These are phyloP conservation scores for Crithidia acanthocephali DNA, from an alignment of 208 protist species.

Conservation along the genomic window DNA sequence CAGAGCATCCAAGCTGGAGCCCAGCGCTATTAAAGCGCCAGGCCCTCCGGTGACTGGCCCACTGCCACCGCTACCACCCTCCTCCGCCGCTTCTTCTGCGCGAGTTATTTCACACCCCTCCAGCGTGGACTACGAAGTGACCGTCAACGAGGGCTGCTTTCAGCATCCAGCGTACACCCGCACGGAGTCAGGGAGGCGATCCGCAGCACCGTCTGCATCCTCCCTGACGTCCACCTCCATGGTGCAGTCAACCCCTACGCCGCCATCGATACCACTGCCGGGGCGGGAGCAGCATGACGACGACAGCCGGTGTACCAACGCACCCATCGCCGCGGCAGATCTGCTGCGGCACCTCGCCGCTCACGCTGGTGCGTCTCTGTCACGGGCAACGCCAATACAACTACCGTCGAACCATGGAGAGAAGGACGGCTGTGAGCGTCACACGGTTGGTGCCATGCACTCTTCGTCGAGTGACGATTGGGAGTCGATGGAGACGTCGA, in stretches of 20 bases:
- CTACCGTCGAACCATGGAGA: too few species aligned
- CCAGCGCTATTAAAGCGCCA: too few species aligned
- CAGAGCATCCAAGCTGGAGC: too few species aligned
- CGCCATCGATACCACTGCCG: neutral
- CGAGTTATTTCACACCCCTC: neutral
- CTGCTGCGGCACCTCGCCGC: neutral
- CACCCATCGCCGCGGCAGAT: constrained; percentile 3
- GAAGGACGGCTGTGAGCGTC: too few species aligned
- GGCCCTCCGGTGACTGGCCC: too few species aligned
- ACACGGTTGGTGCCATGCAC: neutral
- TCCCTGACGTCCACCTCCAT: too few species aligned
- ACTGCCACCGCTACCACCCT: neutral
- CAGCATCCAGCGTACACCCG: neutral
- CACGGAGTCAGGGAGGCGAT: neutral
- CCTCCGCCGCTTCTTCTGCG: neutral
- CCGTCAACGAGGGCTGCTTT: neutral
- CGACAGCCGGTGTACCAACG: neutral
- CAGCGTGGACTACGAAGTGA: constrained; percentile 18
- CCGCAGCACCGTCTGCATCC: neutral
- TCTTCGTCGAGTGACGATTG: constrained; percentile 10
- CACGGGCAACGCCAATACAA: too few species aligned
- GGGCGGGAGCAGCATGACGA: neutral
- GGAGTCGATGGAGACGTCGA: constrained; percentile 22
- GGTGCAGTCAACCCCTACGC: neutral
- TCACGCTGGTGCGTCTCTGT: neutral